Evolutionary conservation across 768 basidiomycete genomes (phyloP).

Genomic region (Hebeloma cylindrosporum): DNA sequence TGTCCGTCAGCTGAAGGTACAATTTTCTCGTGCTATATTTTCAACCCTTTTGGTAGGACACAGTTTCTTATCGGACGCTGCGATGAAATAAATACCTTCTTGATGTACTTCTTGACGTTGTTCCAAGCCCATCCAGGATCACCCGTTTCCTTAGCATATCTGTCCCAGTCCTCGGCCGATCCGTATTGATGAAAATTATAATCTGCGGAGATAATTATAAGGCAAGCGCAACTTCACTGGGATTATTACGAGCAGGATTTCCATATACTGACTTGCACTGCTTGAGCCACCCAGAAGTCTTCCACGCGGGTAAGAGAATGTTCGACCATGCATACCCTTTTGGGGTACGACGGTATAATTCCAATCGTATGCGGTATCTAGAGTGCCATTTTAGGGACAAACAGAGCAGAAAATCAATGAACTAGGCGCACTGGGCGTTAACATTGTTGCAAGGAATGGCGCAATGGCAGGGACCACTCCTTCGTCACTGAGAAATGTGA

Average conservation of each 20-base stretch:
- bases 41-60: not conserved
- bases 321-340: conserved; percentile 5
- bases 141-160: conserved; percentile 30
- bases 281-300: conserved; percentile 8
- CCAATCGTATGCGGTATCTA: conserved; percentile 13
- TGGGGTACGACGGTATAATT: conserved; percentile 12
- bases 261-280: conserved; percentile 6
- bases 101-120: conserved; percentile 30
- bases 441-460: too few species aligned
- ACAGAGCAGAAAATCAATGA: not conserved
- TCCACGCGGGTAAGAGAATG: conserved; percentile 10
- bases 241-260: conserved; percentile 21
- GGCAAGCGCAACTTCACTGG: not conserved
- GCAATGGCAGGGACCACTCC: too few species aligned
- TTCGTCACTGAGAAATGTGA: too few species aligned
- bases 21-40: conserved; percentile 35
- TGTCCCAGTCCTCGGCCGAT: conserved; percentile 36
- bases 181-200: conserved; percentile 36
- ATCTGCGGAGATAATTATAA: conserved; percentile 19
- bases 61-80: not conserved
- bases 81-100: conserved; percentile 22
- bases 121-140: conserved; percentile 39
- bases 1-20: conserved; percentile 39
- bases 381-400: not conserved
- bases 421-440: too few species aligned